Percentiles rank a stretch among this genome's conserved stretches.
These are phyloP conservation scores for Metschnikowia drakensbergensis DNA, from an alignment of 805 yeast species.

Conservation along the genomic window DNA sequence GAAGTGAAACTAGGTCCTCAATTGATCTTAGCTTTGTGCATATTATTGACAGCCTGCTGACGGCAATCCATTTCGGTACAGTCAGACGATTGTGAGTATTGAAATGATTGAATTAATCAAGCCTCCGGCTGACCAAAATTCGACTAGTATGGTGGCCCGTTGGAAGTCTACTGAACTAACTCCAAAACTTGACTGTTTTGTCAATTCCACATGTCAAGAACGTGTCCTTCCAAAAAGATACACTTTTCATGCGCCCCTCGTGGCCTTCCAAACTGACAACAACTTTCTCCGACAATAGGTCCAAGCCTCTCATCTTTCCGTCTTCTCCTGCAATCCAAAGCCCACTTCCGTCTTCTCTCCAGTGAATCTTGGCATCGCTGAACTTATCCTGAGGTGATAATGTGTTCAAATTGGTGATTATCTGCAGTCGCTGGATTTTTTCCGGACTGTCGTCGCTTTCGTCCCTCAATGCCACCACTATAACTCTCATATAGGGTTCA, in stretches of 20 bases:
- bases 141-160: too few species aligned
- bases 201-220: conserved; percentile 51
- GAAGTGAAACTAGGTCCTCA: too few species aligned
- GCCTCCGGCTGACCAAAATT: too few species aligned
- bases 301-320: conserved; percentile 59
- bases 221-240: conserved; percentile 30
- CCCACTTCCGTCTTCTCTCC: conserved; percentile 46
- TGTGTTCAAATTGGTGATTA: conserved; percentile 36
- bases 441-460: conserved; percentile 4
- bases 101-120: too few species aligned
- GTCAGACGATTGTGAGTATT: too few species aligned
- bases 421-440: conserved; percentile 25
- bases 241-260: conserved; percentile 48
- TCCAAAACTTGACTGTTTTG: conserved; percentile 11
- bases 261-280: conserved; percentile 33
- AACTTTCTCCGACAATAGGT: conserved; percentile 38
- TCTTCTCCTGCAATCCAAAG: conserved; percentile 70
- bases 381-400: conserved; percentile 67
- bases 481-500: conserved; percentile 68
- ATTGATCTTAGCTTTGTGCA: too few species aligned
- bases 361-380: conserved; percentile 46
- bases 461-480: conserved; percentile 48
- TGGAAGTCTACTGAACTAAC: too few species aligned
- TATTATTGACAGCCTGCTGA: too few species aligned
- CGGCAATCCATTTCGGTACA: too few species aligned